Conservation (phyloP, 31 red algal species). For the Porphyra umbilicalis region DNA sequence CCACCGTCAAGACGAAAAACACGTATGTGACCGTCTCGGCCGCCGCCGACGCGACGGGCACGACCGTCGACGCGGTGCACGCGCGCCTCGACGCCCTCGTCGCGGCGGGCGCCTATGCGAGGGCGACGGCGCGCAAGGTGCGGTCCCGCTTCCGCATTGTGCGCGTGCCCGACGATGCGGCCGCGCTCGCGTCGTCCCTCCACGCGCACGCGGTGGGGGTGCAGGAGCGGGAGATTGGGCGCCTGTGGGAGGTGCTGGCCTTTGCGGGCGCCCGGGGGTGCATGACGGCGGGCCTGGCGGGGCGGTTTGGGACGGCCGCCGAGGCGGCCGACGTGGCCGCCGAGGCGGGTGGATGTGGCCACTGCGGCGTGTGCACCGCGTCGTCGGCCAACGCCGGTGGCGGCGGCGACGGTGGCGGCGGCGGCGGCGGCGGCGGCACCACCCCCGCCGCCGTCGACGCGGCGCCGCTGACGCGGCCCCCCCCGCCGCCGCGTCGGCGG, state of each 20-base stretch:
- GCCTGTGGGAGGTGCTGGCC: conserved; percentile 34
- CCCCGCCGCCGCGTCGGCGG: background rate
- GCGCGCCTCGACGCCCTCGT: conserved; percentile 49
- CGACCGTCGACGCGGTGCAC: conserved; percentile 38
- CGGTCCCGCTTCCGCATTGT: conserved; percentile 20
- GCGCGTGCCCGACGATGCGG: conserved; percentile 18
- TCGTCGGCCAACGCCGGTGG: too few species aligned
- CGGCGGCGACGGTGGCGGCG: too few species aligned
- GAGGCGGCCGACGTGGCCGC: background rate
- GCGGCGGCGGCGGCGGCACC: conserved; percentile 7
- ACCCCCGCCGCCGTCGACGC: conserved; percentile 1
- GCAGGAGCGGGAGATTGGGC: conserved; percentile 12
- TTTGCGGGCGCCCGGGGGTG: conserved; percentile 38
- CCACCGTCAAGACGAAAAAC: background rate
- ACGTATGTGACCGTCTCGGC: conserved; percentile 12
- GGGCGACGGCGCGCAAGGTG: conserved; percentile 18
- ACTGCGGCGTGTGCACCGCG: conserved; percentile 64
- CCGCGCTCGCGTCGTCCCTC: conserved; percentile 15
- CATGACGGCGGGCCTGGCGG: conserved; percentile 28
- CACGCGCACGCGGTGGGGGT: conserved; percentile 7
- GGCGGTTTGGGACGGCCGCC: conserved; percentile 35
- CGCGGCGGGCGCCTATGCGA: conserved; percentile 21
- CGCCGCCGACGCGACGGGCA: conserved; percentile 19
- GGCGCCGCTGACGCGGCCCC: too few species aligned
- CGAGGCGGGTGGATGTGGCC: conserved; percentile 17